A percentile compares a stretch with the other conserved stretches of the same genome.
Conservation (phyloP, 495 filamentous ascomycete genomes). For the Penicillium riverlandense region DNA sequence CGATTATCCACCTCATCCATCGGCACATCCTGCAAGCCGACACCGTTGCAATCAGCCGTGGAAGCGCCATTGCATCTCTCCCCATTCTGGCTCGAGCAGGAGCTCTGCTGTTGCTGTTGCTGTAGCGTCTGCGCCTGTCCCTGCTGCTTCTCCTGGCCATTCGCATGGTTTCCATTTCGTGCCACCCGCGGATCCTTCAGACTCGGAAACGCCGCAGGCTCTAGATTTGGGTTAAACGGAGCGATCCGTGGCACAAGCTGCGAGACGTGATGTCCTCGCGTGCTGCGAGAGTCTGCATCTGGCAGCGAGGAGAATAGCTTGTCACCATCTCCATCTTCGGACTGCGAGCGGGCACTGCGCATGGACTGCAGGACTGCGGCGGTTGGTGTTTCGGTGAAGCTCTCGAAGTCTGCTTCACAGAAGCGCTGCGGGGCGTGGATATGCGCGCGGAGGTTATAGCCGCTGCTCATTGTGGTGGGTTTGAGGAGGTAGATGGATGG, state of each 20-base stretch:
- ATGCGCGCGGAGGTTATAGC: slow-evolving; percentile 14
- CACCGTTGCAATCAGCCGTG: not conserved
- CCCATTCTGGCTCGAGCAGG: too few species aligned
- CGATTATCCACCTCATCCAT: slow-evolving; percentile 17
- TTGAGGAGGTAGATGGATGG: not conserved
- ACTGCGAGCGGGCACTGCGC: slow-evolving; percentile 1
- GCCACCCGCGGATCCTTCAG: slow-evolving; percentile 13
- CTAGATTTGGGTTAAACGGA: slow-evolving; percentile 32
- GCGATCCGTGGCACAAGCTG: slow-evolving; percentile 8
- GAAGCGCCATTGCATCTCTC: too few species aligned
- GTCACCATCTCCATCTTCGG: not conserved
- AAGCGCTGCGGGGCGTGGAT: slow-evolving; percentile 14
- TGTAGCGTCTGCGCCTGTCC: too few species aligned
- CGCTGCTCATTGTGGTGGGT: slow-evolving; percentile 2
- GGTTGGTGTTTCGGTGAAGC: not conserved
- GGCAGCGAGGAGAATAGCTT: too few species aligned
- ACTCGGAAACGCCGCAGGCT: slow-evolving; percentile 38
- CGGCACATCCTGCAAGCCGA: slow-evolving; percentile 9
- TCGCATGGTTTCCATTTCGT: not conserved
- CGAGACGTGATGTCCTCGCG: too few species aligned
- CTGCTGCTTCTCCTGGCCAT: not conserved
- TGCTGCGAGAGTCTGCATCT: too few species aligned
- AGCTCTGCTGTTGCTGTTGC: too few species aligned
- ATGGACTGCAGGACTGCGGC: slow-evolving; percentile 4
- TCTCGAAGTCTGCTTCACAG: not conserved